phyloP scores from a whole-genome alignment of 495 filamentous ascomycete genomes.

The Rusavskia elegans region DNA sequence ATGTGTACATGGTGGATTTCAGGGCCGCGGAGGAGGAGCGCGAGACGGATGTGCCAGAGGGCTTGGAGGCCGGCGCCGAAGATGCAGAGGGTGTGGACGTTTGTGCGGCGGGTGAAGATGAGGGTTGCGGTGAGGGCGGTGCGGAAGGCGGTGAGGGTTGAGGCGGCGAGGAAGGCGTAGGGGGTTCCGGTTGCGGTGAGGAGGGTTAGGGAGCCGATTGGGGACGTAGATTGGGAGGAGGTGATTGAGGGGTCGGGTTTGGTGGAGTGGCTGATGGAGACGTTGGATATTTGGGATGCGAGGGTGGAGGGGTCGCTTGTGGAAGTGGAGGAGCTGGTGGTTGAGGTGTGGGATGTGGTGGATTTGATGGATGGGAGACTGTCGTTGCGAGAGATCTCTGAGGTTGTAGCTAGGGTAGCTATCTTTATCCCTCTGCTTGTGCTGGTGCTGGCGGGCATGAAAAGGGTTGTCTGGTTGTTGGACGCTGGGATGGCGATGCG shows the following conservation, averaged over 20 bases:
- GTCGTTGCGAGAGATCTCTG: conserved; percentile 3
- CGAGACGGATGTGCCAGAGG: conserved; percentile 81
- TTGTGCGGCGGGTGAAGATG: conserved; percentile 52
- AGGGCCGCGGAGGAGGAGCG: conserved; percentile 52
- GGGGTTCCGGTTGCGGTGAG: conserved; percentile 51
- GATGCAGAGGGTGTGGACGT: conserved; percentile 56
- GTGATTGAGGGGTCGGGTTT: conserved; percentile 31
- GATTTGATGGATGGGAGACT: conserved; percentile 11
- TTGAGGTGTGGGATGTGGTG: conserved; percentile 2
- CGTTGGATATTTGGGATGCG: conserved; percentile 35
- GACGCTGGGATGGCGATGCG: conserved; percentile 51
- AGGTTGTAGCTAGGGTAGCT: conserved; percentile 26
- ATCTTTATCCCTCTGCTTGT: conserved; percentile 47
- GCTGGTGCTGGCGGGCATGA: conserved; percentile 69
- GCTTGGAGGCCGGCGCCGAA: conserved; percentile 90
- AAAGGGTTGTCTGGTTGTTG: conserved; percentile 69
- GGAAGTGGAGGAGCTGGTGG: conserved; percentile 14
- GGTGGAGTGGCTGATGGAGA: conserved; percentile 52
- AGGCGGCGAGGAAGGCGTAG: conserved; percentile 66
- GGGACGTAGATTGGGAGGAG: conserved; percentile 38
- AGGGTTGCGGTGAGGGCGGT: conserved; percentile 71
- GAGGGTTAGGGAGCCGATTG: conserved; percentile 65
- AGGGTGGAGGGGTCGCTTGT: conserved; percentile 18
- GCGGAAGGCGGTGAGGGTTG: conserved; percentile 81
- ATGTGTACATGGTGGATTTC: conserved; percentile 68